These are phyloP conservation scores for Neonectria faginata DNA, from an alignment of 2,329 filamentous ascomycete species.

Conservation along the genomic window DNA sequence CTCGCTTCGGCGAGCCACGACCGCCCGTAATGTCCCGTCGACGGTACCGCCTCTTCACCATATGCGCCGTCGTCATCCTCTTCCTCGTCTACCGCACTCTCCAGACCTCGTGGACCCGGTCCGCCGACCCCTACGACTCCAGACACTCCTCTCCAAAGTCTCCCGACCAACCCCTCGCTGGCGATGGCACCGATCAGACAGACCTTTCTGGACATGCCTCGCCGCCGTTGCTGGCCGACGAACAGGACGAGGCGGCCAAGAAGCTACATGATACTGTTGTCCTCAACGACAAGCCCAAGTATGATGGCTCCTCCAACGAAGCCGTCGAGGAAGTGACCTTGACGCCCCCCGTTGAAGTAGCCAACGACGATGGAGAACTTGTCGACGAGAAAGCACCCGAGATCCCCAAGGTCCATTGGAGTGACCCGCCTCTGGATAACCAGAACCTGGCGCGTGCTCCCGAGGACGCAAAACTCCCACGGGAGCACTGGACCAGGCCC, in stretches of 20 bases:
- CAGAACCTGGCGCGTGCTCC: constrained; percentile 33
- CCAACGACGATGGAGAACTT: constrained; percentile 1
- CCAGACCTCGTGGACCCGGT: constrained; percentile 54
- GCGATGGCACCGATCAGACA: constrained; percentile 23
- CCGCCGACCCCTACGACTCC: constrained; percentile 29
- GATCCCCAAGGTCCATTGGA: constrained; percentile 41
- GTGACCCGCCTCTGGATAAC: constrained; percentile 44
- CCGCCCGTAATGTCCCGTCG: constrained; percentile 63
- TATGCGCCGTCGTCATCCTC: constrained; percentile 66
- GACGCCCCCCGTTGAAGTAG: neutral
- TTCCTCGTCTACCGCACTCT: constrained; percentile 65
- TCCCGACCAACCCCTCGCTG: constrained; percentile 27
- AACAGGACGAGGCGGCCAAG: constrained; percentile 24
- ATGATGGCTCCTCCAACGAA: constrained; percentile 14
- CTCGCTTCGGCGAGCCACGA: constrained; percentile 44
- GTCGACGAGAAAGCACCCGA: constrained; percentile 32
- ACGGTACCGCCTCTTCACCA: constrained; percentile 70
- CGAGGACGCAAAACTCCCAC: constrained; percentile 33
- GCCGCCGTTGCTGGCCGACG: constrained; percentile 21
- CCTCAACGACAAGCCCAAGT: constrained; percentile 18
- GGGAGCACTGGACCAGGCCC: constrained; percentile 78
- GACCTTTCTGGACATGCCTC: constrained; percentile 34
- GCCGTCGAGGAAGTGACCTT: constrained; percentile 2
- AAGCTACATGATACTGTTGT: constrained; percentile 18
- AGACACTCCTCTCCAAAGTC: constrained; percentile 25